Evolutionary conservation across 331 rosid genomes (phyloP).

Genomic region (Pyrus hybrid): DNA sequence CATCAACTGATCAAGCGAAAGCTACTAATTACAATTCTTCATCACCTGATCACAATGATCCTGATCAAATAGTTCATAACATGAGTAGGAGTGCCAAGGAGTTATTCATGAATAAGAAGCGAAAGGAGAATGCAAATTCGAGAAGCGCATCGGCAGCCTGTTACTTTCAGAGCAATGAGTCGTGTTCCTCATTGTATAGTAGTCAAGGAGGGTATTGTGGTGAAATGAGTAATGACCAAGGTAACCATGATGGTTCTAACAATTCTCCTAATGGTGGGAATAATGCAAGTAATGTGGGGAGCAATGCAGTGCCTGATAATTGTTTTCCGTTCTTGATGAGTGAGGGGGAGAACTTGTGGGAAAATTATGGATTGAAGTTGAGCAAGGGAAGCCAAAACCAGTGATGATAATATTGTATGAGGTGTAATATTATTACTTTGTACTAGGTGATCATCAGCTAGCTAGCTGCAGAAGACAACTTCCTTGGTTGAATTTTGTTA

Average conservation of each 20-base stretch:
- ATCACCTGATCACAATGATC: background rate
- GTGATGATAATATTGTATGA: constrained; percentile 4
- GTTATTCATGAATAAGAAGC: constrained; percentile 37
- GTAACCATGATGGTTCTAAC: constrained; percentile 30
- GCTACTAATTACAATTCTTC: background rate
- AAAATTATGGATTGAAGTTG: constrained; percentile 67
- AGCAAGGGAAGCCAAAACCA: constrained; percentile 51
- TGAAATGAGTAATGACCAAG: constrained; percentile 34
- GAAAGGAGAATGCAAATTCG: constrained; percentile 63
- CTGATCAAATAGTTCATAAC: background rate
- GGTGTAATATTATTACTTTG: background rate
- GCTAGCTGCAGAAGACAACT: background rate
- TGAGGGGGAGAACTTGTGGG: constrained; percentile 77
- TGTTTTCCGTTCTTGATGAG: constrained; percentile 74
- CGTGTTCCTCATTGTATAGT: constrained; percentile 31
- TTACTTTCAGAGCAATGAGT: constrained; percentile 39
- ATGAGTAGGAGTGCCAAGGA: constrained; percentile 3
- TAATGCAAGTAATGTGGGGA: constrained; percentile 49
- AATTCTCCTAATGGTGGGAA: constrained; percentile 25
- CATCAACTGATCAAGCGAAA: background rate
- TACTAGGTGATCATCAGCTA: background rate
- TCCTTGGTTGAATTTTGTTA: background rate
- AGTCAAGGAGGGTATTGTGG: constrained; percentile 47
- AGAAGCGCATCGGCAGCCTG: constrained; percentile 20
- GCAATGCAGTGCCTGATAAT: constrained; percentile 37